Base-by-base conservation (phyloP, 2,329 filamentous ascomycete species). In the Cytospora piceicola region DNA sequence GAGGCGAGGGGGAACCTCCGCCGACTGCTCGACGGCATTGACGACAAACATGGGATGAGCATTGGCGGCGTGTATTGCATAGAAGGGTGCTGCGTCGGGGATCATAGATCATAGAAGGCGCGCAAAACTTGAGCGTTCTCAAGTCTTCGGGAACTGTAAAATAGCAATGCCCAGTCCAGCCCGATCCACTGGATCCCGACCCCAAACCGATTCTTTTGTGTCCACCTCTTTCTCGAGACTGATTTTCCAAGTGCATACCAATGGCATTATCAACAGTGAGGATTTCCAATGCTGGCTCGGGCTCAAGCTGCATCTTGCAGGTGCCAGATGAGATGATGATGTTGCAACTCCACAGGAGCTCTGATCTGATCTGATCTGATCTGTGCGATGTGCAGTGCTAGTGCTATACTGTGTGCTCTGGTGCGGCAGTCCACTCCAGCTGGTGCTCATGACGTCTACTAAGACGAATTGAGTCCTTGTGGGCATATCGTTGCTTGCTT, bases 51-150 rank as follows among this genome's bases (percentile, higher is more conserved):
- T 63, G 63, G 63, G 63, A 66, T 60, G 63, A 66, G 66, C 66
- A 68, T 62, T 63, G 56, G 53, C 54, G 59, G 60, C 56, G 59
- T 68, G 66, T 65, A 68, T 65, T 66, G 66, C 66, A 68, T 68
- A 57, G 63, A 61, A 63, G 58, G 59, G 60, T 58, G 58, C 54
- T 61, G 60, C 59, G 57, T 63, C 66, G 63, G 63, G 56, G 56
- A 65, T 53, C 67, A 68, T 68, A 68, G 65, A 68, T 58, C 67
- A 68, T 68, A 68, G 67, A 68, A 56, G 64, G 65, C 64, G 65
- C 64, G 59, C 46, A 49, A 61, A 63, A 64, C 55, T 63, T 67
- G 58, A 55, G 62, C 24, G 55, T 49, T 39, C 46, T 49, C 64
- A 67, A 64, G 65, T 68, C 65, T 67, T 61, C 67, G 65, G 67